Base-by-base conservation (phyloP, 1,284 basidiomycete genomes). In the Sporisorium exsertum region DNA sequence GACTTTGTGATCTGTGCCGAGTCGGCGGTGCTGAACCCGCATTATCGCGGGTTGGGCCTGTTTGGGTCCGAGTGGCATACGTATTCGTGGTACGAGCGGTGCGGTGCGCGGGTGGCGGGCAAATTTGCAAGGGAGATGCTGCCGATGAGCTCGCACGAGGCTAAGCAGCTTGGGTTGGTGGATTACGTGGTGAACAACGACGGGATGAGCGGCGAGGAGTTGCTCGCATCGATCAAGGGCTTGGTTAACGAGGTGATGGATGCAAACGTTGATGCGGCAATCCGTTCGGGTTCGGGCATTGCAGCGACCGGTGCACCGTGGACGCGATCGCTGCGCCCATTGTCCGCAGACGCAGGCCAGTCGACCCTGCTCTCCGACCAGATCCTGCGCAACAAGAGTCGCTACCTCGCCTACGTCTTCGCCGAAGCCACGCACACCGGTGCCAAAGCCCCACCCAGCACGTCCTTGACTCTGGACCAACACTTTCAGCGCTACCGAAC, bases 61-160 rank as follows among this genome's bases (percentile, higher is more conserved):
- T 86, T 86, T 63, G 87, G 87, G 7, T 86, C 86, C 50, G 87
- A 87, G 71, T 86, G 86, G 80, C 87, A 87, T 70, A 86, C 86
- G 61, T 87, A 79, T 71, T 86, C 85, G 20, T 88, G 86, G 79
- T 82, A 82, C 54, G 77, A 85, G 59, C 81, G 87, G 45, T 86
- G 86, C 52, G 87, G 87, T 15, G 64, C 79, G 15, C 46, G 77
- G 9, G 78, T 78, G 5, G 85, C 86, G 4, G 81, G 81, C 1
- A 77, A 81, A 24, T 74, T 87, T 16, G 81, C 87, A 18, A 75
- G 84, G 9, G 83, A 83, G 43, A 87, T 88, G 87, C 80, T 87
- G 26, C 87, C 87, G 5, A 85, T 88, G 64, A 85, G 83, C 42
- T 78, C 86, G 0, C 51, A 35, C n/a, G 60, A 76, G 52, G 78